Conservation (phyloP, 1,284 basidiomycete species). For the Entoloma clypeatum region DNA sequence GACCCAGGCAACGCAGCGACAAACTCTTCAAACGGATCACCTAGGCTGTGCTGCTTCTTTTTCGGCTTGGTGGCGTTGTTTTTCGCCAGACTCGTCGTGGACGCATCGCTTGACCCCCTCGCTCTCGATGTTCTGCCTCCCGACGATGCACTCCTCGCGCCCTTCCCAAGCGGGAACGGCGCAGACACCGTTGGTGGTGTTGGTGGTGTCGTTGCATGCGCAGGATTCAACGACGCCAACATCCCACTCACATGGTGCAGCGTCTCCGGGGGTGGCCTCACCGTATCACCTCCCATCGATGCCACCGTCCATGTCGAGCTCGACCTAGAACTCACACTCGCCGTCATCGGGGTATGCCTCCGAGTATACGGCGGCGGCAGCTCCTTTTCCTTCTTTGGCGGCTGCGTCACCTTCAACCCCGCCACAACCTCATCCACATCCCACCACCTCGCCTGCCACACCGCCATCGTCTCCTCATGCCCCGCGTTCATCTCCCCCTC, state of each 20-base stretch:
- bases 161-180: constrained; percentile 18
- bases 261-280: constrained; percentile 6
- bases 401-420: constrained; percentile 40
- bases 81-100: constrained; percentile 7
- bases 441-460: constrained; percentile 63
- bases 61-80: constrained; percentile 8
- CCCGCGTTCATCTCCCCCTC: constrained; percentile 70
- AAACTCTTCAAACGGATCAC: constrained; percentile 21
- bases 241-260: constrained; percentile 21
- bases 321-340: not conserved
- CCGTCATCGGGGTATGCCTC: constrained; percentile 2
- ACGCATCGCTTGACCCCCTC: constrained; percentile 24
- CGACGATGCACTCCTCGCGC: too few species aligned
- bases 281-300: constrained; percentile 3
- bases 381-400: constrained; percentile 28
- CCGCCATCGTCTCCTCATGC: constrained; percentile 58
- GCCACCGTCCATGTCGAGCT: constrained; percentile 11
- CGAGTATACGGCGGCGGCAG: constrained; percentile 5
- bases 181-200: constrained; percentile 17
- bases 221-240: constrained; percentile 26
- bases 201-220: constrained; percentile 7
- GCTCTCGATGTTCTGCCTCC: too few species aligned
- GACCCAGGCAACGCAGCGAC: constrained; percentile 12
- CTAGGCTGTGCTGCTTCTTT: constrained; percentile 16
- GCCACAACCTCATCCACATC: constrained; percentile 53